Base-by-base conservation (phyloP, 1,284 basidiomycete species). In the Puccinia polysora region DNA sequence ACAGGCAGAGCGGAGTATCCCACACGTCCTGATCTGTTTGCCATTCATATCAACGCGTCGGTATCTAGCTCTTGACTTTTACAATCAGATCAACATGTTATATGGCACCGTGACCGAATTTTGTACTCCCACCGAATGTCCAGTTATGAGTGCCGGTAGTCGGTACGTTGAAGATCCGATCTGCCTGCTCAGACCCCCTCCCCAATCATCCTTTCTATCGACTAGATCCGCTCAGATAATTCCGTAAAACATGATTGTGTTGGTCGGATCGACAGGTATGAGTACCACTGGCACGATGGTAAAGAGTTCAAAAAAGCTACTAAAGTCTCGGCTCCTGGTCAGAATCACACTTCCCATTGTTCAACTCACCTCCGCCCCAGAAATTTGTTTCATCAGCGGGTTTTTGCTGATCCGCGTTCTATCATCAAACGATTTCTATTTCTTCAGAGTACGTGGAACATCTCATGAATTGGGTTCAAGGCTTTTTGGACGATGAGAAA, bases 391-490 rank as follows among this genome's bases (percentile, higher is more conserved):
- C n/a, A n/a, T n/a, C n/a, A n/a, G n/a, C n/a, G n/a, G n/a, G n/a
- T n/a, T n/a, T n/a, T n/a, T n/a, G n/a, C n/a, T n/a, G n/a, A n/a
- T n/a, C n/a, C n/a, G n/a, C n/a, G n/a, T n/a, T n/a, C n/a, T n/a
- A n/a, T n/a, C n/a, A n/a, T n/a, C n/a, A n/a, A n/a, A n/a, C n/a
- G n/a, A n/a, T n/a, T n/a, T n/a, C n/a, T n/a, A n/a, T n/a, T n/a
- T n/a, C n/a, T n/a, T n/a, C n/a, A 1, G 93, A 96, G 73, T 99
- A 99, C 79, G 94, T 98, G 68, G 96, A 99, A 79, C 90, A 91
- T 25, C 83, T 99, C 73, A 97, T 99, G 93, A 97, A 94, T 80
- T 99, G 96, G 96, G 88, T 92, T 7, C 96, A 99, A 81, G 85
- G 84, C 55, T 84, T 96, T 70, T 83, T 99, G 58, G 96, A 98